phyloP scores from a whole-genome alignment of 345 rosid genomes.

The Dimocarpus longan region DNA sequence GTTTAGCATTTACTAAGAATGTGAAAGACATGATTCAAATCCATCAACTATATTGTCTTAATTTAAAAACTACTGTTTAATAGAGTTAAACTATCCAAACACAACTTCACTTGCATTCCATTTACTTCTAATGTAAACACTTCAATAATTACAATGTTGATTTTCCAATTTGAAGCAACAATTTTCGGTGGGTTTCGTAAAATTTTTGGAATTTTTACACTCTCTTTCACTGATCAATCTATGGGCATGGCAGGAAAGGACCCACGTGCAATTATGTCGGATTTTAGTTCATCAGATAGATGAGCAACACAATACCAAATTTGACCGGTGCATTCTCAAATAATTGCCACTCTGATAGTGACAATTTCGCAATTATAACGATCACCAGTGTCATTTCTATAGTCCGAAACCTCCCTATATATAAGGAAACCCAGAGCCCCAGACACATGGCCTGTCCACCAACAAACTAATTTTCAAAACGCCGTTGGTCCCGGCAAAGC shows the following conservation, averaged over 20 bases:
- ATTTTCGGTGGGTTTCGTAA: not conserved
- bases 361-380: constrained; percentile 10
- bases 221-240: not conserved
- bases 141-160: too few relatives aligned
- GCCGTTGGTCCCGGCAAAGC: constrained; percentile 3
- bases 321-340: constrained; percentile 8
- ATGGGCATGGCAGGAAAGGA: too few relatives aligned
- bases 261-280: not conserved
- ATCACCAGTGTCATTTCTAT: constrained; percentile 5
- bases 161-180: too few relatives aligned
- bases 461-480: constrained; percentile 21
- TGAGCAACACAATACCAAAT: not conserved
- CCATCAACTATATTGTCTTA: too few relatives aligned
- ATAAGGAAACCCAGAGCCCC: not conserved
- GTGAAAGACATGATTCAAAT: too few relatives aligned
- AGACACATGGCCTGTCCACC: not conserved
- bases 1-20: too few relatives aligned
- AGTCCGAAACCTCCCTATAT: not conserved
- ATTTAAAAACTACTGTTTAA: too few relatives aligned
- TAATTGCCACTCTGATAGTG: not conserved
- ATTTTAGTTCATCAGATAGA: constrained; percentile 9
- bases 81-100: too few relatives aligned
- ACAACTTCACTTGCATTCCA: too few relatives aligned
- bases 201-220: not conserved
- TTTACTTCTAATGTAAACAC: too few relatives aligned